Evolutionary conservation across 1,284 basidiomycete species (phyloP).

Genomic region (Austroboletus niveus): DNA sequence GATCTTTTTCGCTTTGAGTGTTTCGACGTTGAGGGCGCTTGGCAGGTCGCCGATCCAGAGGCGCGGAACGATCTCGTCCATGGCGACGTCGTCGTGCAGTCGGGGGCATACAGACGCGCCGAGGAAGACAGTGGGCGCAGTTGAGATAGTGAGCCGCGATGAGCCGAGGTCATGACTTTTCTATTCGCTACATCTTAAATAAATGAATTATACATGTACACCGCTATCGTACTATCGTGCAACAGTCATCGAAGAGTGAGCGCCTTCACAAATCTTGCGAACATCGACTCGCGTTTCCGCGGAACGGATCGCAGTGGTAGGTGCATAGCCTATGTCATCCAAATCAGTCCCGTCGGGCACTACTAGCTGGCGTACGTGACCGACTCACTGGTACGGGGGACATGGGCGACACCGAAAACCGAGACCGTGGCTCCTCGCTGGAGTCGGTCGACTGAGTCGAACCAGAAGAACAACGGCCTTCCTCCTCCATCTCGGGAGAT

Average conservation of each 20-base stretch:
- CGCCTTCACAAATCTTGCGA: constrained; percentile 14
- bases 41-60: constrained; percentile 66
- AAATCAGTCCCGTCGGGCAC: background rate
- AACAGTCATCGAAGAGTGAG: constrained; percentile 2
- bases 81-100: background rate
- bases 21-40: constrained; percentile 52
- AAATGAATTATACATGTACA: background rate
- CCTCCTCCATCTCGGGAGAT: background rate
- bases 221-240: background rate
- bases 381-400: constrained; percentile 20
- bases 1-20: constrained; percentile 60
- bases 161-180: background rate
- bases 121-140: constrained; percentile 2
- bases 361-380: background rate
- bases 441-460: constrained; percentile 8
- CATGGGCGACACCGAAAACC: constrained; percentile 16
- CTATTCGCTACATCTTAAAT: too few relatives aligned
- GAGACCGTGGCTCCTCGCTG: constrained; percentile 24
- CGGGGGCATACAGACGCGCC: background rate
- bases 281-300: constrained; percentile 16
- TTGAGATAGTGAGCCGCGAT: constrained; percentile 2
- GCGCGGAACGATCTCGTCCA: constrained; percentile 58
- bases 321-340: constrained; percentile 1
- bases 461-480: background rate
- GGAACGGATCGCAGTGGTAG: background rate